Percentiles rank a stretch among this genome's conserved stretches.
Evolutionary conservation across 176 grass and related monocot genomes (phyloP).

Genomic region (Avena eriantha): DNA sequence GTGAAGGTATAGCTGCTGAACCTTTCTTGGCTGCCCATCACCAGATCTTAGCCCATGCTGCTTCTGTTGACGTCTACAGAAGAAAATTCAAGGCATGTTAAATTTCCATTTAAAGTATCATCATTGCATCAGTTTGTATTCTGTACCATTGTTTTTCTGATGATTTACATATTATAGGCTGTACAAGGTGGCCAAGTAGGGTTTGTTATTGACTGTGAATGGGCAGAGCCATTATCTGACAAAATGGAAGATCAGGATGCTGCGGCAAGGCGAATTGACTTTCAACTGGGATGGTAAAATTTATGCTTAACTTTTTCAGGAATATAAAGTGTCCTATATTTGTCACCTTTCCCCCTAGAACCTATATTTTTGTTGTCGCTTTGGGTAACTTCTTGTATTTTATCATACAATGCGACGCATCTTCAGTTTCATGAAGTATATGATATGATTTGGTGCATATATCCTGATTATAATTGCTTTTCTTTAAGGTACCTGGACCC

Average conservation of each 20-base stretch:
- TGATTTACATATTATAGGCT: constrained; percentile 57
- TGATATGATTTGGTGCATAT: neutral
- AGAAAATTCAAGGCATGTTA: constrained; percentile 80
- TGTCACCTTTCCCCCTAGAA: neutral
- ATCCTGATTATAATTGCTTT: constrained; percentile 18
- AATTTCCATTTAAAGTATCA: constrained; percentile 22
- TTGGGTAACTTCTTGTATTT: neutral
- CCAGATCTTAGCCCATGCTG: constrained; percentile 93
- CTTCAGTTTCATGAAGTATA: neutral
- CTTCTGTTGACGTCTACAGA: constrained; percentile 83
- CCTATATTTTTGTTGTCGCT: neutral
- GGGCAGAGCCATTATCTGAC: constrained; percentile 89
- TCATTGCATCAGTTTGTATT: constrained; percentile 27
- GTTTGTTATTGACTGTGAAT: constrained; percentile 96
- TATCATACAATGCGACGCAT: neutral
- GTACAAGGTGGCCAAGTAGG: constrained; percentile 89
- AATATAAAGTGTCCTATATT: neutral
- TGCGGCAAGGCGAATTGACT: constrained; percentile 75
- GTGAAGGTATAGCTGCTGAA: constrained; percentile 53
- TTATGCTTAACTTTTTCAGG: neutral
- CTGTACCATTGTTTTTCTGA: constrained; percentile 40
- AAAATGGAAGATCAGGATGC: constrained; percentile 79
- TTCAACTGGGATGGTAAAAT: constrained; percentile 95
- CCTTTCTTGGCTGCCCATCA: constrained; percentile 84
- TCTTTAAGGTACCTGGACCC: constrained; percentile 85